These are phyloP conservation scores for Dictyostelium purpureum DNA, from an alignment of 78 protist species.

Conservation along the genomic window DNA sequence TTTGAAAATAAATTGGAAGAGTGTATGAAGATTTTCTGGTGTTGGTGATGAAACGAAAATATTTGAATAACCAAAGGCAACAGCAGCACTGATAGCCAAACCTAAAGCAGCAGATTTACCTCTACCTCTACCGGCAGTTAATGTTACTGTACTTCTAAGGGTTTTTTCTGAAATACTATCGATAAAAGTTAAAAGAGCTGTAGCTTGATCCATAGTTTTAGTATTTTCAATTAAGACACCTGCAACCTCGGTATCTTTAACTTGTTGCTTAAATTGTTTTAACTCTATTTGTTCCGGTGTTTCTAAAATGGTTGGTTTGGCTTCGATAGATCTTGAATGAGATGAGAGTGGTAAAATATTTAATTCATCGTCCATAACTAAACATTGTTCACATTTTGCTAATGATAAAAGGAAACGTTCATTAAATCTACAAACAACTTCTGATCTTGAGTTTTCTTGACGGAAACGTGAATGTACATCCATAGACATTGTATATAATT, in stretches of 20 bases:
- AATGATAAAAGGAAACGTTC: constrained; percentile 98
- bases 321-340: constrained; percentile 41
- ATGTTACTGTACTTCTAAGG: constrained; percentile 91
- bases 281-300: constrained; percentile 81
- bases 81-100: constrained; percentile 94
- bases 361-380: constrained; percentile 96
- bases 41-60: constrained; percentile 98
- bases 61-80: constrained; percentile 96
- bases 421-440: constrained; percentile 97
- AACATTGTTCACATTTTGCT: constrained; percentile 79
- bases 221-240: constrained; percentile 82
- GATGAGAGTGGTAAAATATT: constrained; percentile 96
- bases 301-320: constrained; percentile 32
- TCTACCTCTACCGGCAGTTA: constrained; percentile 99
- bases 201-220: constrained; percentile 92
- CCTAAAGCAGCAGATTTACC: constrained; percentile 99
- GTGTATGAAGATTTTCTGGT: constrained; percentile 97
- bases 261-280: constrained; percentile 54
- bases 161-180: constrained; percentile 96
- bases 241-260: constrained; percentile 85
- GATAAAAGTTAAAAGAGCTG: constrained; percentile 87
- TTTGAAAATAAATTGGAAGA: constrained; percentile 96
- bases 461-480: constrained; percentile 96
- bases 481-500: constrained; percentile 96
- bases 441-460: constrained; percentile 83